Conservation (phyloP, 2,329 filamentous ascomycete species). For the Cladophialophora carrionii region DNA sequence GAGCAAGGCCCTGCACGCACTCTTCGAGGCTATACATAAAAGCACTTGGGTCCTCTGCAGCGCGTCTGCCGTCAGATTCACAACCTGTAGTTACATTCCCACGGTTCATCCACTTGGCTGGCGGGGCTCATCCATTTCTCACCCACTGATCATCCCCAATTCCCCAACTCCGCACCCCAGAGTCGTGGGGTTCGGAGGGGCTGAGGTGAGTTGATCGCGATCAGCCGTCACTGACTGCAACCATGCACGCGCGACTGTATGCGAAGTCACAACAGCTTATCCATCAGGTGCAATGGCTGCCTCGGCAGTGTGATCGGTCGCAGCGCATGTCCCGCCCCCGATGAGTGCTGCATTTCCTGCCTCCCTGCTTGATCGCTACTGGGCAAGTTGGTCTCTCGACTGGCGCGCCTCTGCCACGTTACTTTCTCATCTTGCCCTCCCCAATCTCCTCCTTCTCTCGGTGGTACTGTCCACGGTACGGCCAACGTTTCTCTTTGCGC, state of each 20-base stretch:
- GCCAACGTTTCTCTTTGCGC: not conserved
- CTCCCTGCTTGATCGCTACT: conserved; percentile 1
- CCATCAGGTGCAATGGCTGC: conserved; percentile 16
- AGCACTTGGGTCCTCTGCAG: not conserved
- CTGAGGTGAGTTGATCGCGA: not conserved
- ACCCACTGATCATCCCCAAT: not conserved
- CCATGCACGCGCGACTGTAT: conserved; percentile 5
- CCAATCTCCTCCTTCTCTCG: conserved; percentile 17
- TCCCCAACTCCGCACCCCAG: not conserved
- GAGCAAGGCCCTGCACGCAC: too few relatives aligned
- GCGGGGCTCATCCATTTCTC: not conserved
- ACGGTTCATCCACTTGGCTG: not conserved
- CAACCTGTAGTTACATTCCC: too few relatives aligned
- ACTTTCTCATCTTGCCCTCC: conserved; percentile 11
- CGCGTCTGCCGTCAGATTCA: too few relatives aligned
- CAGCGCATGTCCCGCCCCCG: conserved; percentile 12
- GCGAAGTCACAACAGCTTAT: not conserved
- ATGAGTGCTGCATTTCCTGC: conserved; percentile 2
- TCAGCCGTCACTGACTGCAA: not conserved
- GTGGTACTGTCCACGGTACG: conserved; percentile 7
- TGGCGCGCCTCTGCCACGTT: conserved; percentile 18
- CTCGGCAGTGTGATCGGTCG: conserved; percentile 21
- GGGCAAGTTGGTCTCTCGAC: not conserved
- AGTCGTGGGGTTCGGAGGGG: conserved; percentile 1
- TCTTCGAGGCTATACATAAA: not conserved